Evolutionary conservation across 2,329 filamentous ascomycete genomes (phyloP).

Genomic region (Zasmidium cellare): DNA sequence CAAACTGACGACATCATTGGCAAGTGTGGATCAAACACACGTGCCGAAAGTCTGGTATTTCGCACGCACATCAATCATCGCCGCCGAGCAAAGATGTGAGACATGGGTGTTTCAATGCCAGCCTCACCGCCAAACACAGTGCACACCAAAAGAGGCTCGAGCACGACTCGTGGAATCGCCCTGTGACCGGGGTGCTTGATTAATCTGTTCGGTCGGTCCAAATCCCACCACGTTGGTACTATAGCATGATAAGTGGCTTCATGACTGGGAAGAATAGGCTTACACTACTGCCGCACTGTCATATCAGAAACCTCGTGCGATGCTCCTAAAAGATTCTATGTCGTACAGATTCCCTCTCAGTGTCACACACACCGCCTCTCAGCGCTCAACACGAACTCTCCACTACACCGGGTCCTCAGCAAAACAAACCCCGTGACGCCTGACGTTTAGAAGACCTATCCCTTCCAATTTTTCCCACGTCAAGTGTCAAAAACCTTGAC

Average conservation of each 20-base stretch:
- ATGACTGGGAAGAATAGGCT: not conserved
- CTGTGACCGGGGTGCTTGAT: not conserved
- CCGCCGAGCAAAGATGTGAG: not conserved
- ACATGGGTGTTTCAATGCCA: not conserved
- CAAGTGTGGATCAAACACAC: not conserved
- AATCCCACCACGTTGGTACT: too few species aligned
- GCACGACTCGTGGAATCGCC: not conserved
- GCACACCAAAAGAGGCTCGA: not conserved
- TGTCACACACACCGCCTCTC: too few species aligned
- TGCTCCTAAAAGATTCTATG: not conserved
- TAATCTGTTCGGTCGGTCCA: too few species aligned
- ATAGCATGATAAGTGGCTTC: too few species aligned
- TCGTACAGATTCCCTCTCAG: not conserved
- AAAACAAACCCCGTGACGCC: constrained; percentile 4
- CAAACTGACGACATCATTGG: too few species aligned
- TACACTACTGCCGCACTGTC: not conserved
- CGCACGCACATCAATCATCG: not conserved
- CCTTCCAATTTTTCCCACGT: not conserved
- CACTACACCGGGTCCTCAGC: not conserved
- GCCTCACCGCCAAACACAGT: not conserved
- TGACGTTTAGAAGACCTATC: not conserved
- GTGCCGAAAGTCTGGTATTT: not conserved
- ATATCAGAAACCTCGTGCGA: not conserved
- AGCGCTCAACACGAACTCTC: not conserved
- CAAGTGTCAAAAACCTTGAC: not conserved